Base-by-base conservation (phyloP, 495 filamentous ascomycete genomes). In the Aspergillus conjunctus region DNA sequence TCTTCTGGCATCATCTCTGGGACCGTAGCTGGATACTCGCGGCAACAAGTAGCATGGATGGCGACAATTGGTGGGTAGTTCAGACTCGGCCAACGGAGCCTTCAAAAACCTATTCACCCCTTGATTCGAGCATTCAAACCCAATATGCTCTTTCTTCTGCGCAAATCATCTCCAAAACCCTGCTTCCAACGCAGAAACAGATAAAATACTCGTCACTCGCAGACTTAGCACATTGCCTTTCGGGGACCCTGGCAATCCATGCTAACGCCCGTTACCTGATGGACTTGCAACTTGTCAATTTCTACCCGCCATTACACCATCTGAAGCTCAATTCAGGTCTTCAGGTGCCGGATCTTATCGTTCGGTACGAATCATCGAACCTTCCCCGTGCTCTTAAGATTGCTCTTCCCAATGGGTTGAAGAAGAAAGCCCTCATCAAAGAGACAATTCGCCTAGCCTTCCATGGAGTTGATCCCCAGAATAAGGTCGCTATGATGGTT, bases 11-110 rank as follows among this genome's bases (percentile, higher is more conserved):
- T 60, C 70, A 66, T 34, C 73, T 80, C 9, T 93, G 90, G 87
- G 73, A 76, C 15, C 72, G 79, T 31, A 78, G 83, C 56, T 94
- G 90, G 90, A 80, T 86, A 61, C 72, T 90, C 48, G 82, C 86
- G 46, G 81, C 88, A 46, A 88, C 81, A 52, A 81, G 88, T 65
- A 88, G 87, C 70, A 80, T 90, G 71, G 83, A 83, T 64, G 89
- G 90, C 41, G 89, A 94, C 71, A 77, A 74, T 31, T 94, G 90
- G 87, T 93, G 87, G 83, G 73, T 92, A 56, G 71, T 89, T 34
- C 85, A 88, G 71, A 65, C 87, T 77, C 68, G 66, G 51, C 51
- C 71, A 45, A 31, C 63, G 33, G 56, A 61, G 18, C 7, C 65
- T 20, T 15, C 62, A 34, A 64, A 60, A 30, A 34, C 20, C 20